These are phyloP conservation scores for Diversispora eburnea DNA, from an alignment of 192 early-diverging fungal genomes.

Conservation along the genomic window DNA sequence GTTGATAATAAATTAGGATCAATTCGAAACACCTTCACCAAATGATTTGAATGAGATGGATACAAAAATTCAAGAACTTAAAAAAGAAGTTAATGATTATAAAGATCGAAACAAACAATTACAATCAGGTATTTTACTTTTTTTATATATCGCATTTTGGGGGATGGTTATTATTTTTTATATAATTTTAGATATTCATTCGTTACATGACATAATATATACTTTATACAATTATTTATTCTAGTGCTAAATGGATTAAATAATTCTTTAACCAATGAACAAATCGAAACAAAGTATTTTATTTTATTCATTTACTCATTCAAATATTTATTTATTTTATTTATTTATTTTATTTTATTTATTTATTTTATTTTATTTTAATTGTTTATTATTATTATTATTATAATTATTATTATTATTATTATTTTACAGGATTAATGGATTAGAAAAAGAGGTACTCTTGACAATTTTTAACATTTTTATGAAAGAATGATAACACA, in stretches of 20 bases:
- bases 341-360: neutral
- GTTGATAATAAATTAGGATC: conserved; percentile 30
- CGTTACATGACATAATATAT: neutral
- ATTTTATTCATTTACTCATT: no score
- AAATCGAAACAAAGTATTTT: conserved; percentile 30
- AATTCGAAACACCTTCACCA: conserved; percentile 36
- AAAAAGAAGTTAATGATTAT: conserved; percentile 49
- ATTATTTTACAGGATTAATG: neutral
- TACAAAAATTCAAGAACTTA: conserved; percentile 48
- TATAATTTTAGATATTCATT: neutral
- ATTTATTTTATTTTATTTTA: neutral
- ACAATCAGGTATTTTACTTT: conserved; percentile 31
- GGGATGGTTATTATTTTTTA: neutral
- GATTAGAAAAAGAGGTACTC: conserved; percentile 10
- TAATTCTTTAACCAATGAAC: conserved; percentile 39
- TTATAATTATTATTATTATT: neutral
- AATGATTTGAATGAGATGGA: conserved; percentile 54
- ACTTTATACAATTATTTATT: no score
- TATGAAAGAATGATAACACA: neutral
- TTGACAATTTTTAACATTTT: neutral
- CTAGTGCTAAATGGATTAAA: conserved; percentile 36
- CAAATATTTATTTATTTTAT: no score
- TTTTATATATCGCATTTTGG: neutral
- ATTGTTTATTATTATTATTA: neutral
- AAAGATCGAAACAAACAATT: conserved; percentile 53